These are phyloP conservation scores for Atkinsonella texensis DNA, from an alignment of 2,329 filamentous ascomycete genomes.

Conservation along the genomic window DNA sequence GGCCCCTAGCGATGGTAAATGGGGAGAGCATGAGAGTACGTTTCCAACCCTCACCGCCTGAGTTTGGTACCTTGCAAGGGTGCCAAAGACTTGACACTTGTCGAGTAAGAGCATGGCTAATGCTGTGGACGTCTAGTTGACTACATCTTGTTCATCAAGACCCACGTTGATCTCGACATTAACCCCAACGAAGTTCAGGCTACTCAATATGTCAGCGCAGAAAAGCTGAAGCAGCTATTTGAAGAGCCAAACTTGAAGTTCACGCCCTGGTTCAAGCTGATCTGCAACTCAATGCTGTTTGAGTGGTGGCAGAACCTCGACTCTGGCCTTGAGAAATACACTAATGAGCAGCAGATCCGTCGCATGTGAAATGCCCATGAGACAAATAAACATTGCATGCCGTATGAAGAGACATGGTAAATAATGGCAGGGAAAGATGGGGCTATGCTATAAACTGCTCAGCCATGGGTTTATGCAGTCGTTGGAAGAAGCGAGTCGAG, in stretches of 20 bases:
- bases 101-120: no score
- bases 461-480: no score
- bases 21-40: constrained; percentile 97
- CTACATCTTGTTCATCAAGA: constrained; percentile 97
- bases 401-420: not conserved
- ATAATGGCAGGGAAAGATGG: no score
- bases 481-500: no score
- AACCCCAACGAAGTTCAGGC: constrained; percentile 86
- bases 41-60: constrained; percentile 9
- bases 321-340: constrained; percentile 69
- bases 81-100: no score
- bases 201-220: constrained; percentile 69
- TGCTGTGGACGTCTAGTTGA: constrained; percentile 50
- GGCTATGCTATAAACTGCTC: no score
- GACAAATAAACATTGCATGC: not conserved
- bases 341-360: constrained; percentile 75
- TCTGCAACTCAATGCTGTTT: constrained; percentile 94
- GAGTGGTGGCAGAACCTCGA: constrained; percentile 93
- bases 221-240: constrained; percentile 78
- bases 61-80: not conserved
- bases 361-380: constrained; percentile 42
- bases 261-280: constrained; percentile 98
- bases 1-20: constrained; percentile 91
- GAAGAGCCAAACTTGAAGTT: constrained; percentile 69
- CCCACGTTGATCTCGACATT: constrained; percentile 69